Percentiles rank a stretch among this genome's conserved stretches.
These are phyloP conservation scores for Boletus semigastroideus DNA, from an alignment of 1,284 basidiomycete species.

Conservation along the genomic window DNA sequence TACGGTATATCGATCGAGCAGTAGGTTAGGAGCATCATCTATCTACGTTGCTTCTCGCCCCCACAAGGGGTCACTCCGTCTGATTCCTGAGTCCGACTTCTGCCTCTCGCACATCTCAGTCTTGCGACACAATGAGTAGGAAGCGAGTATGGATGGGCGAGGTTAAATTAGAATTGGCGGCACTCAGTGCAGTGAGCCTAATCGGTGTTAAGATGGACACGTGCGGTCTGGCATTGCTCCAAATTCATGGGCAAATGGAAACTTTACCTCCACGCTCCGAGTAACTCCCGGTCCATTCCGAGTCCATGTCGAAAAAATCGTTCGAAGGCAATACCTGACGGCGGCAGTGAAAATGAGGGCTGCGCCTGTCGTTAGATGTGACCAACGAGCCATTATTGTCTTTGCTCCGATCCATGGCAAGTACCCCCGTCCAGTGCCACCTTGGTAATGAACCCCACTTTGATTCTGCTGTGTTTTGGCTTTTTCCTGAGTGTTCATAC, in stretches of 20 bases:
- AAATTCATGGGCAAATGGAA: conserved; percentile 19
- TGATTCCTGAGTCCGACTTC: too few species aligned
- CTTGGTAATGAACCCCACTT: conserved; percentile 16
- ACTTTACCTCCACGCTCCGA: conserved; percentile 18
- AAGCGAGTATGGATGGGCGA: not conserved
- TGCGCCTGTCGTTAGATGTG: too few species aligned
- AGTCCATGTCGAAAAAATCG: conserved; percentile 13
- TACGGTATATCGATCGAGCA: too few species aligned
- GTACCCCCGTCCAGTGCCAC: too few species aligned
- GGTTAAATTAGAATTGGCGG: conserved; percentile 22
- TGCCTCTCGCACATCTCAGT: too few species aligned
- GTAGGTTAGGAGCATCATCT: too few species aligned
- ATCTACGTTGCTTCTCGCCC: too few species aligned
- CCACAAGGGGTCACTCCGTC: too few species aligned
- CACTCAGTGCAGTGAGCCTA: conserved; percentile 16
- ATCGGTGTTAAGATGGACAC: conserved; percentile 11
- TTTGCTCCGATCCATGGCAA: too few species aligned
- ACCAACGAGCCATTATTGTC: too few species aligned
- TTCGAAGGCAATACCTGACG: conserved; percentile 6
- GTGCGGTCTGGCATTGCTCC: conserved; percentile 22
- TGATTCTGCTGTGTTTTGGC: conserved; percentile 23
- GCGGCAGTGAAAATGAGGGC: conserved; percentile 26
- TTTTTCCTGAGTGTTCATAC: conserved; percentile 7
- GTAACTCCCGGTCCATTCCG: conserved; percentile 17
- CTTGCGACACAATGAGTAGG: conserved; percentile 8